Evolutionary conservation across 2,329 filamentous ascomycete genomes (phyloP).

Genomic region (Stagonosporopsis rhizophila): DNA sequence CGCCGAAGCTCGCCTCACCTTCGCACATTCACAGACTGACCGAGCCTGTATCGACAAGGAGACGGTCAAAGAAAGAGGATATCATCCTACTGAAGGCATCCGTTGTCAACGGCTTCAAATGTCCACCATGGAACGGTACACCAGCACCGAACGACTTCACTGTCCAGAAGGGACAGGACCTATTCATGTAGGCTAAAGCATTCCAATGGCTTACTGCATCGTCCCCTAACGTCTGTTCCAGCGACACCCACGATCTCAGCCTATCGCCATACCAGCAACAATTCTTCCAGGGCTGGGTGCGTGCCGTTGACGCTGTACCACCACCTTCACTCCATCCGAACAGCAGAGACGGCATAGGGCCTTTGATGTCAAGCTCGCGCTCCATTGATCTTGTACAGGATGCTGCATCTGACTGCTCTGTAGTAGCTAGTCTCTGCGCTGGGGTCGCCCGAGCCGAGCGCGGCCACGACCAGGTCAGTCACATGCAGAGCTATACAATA

Average conservation of each 20-base stretch:
- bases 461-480: slow-evolving; percentile 70
- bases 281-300: slow-evolving; percentile 85
- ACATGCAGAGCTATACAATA: background rate
- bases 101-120: slow-evolving; percentile 80
- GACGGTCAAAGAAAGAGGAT: slow-evolving; percentile 73
- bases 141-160: slow-evolving; percentile 71
- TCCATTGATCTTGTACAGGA: slow-evolving; percentile 90
- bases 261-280: slow-evolving; percentile 77
- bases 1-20: slow-evolving; percentile 16
- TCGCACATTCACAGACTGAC: slow-evolving; percentile 47
- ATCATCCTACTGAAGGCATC: slow-evolving; percentile 79
- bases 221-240: slow-evolving; percentile 1
- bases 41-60: slow-evolving; percentile 63
- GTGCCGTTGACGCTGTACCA: slow-evolving; percentile 72
- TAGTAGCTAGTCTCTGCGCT: slow-evolving; percentile 93
- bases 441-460: slow-evolving; percentile 73
- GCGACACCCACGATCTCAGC: slow-evolving; percentile 72
- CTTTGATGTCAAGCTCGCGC: slow-evolving; percentile 64
- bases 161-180: slow-evolving; percentile 54
- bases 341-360: slow-evolving; percentile 43
- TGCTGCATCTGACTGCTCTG: slow-evolving; percentile 93
- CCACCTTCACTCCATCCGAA: slow-evolving; percentile 50
- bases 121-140: slow-evolving; percentile 78
- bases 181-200: slow-evolving; percentile 62
- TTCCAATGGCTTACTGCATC: slow-evolving; percentile 15